Evolutionary conservation across 805 yeast genomes (phyloP).

Genomic region (Nakazawaea holstii): DNA sequence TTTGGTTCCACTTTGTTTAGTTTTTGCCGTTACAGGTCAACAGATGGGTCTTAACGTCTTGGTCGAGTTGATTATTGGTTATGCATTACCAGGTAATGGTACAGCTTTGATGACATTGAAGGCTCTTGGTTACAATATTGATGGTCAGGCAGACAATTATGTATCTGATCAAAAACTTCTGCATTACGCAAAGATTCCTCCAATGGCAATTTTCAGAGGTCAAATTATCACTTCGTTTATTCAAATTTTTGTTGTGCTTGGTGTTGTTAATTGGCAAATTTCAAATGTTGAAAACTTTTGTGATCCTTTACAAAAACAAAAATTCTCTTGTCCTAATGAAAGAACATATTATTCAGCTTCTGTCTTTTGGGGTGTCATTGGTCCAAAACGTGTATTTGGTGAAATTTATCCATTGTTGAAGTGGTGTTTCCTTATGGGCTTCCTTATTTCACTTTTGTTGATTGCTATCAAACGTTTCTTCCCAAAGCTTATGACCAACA

Average conservation of each 20-base stretch:
- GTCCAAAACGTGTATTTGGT: slow-evolving; percentile 19
- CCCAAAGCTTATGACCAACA: slow-evolving; percentile 21
- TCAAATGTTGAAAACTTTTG: slow-evolving; percentile 29
- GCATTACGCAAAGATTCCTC: slow-evolving; percentile 55
- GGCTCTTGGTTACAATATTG: slow-evolving; percentile 53
- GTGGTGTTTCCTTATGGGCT: slow-evolving; percentile 48
- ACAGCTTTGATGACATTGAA: slow-evolving; percentile 47
- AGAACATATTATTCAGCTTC: slow-evolving; percentile 45
- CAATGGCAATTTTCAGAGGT: slow-evolving; percentile 49
- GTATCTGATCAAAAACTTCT: slow-evolving; percentile 51
- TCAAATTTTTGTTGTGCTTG: slow-evolving; percentile 24
- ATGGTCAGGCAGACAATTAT: slow-evolving; percentile 58
- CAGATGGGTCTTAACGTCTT: slow-evolving; percentile 44
- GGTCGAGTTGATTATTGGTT: slow-evolving; percentile 52
- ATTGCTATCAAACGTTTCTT: slow-evolving; percentile 21
- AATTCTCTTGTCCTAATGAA: slow-evolving; percentile 34
- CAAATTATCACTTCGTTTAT: slow-evolving; percentile 29
- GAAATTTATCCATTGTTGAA: slow-evolving; percentile 56
- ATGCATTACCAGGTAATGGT: slow-evolving; percentile 52
- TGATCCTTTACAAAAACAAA: slow-evolving; percentile 26
- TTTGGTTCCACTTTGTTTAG: slow-evolving; percentile 44
- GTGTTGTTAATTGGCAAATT: slow-evolving; percentile 31
- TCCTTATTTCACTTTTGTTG: slow-evolving; percentile 26
- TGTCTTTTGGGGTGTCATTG: slow-evolving; percentile 11
- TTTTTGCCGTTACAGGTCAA: slow-evolving; percentile 43